Conservation (phyloP, 2,329 filamentous ascomycete genomes). For the Nemania serpens region DNA sequence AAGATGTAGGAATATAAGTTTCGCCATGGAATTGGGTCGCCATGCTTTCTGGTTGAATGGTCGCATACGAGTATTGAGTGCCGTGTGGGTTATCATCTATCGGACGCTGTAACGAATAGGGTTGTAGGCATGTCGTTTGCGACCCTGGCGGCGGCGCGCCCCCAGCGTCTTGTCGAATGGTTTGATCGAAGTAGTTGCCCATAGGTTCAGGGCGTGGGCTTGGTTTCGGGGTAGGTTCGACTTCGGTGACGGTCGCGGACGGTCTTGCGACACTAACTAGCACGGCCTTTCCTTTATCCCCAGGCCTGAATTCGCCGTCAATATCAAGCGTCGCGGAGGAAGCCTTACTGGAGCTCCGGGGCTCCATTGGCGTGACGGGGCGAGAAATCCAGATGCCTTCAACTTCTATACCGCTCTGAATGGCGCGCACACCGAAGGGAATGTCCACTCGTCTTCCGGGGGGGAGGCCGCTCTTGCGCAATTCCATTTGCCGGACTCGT, state of each 20-base stretch:
- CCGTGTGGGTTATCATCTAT: constrained; percentile 23
- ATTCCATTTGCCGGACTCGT: constrained; percentile 55
- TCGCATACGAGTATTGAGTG: constrained; percentile 23
- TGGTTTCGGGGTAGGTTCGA: constrained; percentile 35
- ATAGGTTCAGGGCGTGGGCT: constrained; percentile 34
- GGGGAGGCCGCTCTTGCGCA: constrained; percentile 60
- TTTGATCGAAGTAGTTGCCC: constrained; percentile 33
- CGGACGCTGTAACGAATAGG: constrained; percentile 27
- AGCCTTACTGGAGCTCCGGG: constrained; percentile 32
- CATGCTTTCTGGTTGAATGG: constrained; percentile 18
- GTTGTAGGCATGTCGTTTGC: constrained; percentile 18
- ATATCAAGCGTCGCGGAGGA: constrained; percentile 34
- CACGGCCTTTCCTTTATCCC: constrained; percentile 34
- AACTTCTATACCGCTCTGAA: constrained; percentile 81
- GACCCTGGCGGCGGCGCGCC: constrained; percentile 28
- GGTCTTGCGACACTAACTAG: constrained; percentile 21
- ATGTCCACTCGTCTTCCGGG: constrained; percentile 60
- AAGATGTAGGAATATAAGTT: constrained; percentile 38
- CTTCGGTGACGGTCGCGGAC: constrained; percentile 29
- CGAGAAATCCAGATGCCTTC: constrained; percentile 81
- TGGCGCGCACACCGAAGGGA: constrained; percentile 83
- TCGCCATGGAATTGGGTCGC: constrained; percentile 28
- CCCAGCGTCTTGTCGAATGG: constrained; percentile 20
- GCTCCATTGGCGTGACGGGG: constrained; percentile 47
- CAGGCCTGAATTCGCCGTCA: constrained; percentile 34